Conservation (phyloP, 2,329 filamentous ascomycete genomes). For the Nothomitra cinnamomea region DNA sequence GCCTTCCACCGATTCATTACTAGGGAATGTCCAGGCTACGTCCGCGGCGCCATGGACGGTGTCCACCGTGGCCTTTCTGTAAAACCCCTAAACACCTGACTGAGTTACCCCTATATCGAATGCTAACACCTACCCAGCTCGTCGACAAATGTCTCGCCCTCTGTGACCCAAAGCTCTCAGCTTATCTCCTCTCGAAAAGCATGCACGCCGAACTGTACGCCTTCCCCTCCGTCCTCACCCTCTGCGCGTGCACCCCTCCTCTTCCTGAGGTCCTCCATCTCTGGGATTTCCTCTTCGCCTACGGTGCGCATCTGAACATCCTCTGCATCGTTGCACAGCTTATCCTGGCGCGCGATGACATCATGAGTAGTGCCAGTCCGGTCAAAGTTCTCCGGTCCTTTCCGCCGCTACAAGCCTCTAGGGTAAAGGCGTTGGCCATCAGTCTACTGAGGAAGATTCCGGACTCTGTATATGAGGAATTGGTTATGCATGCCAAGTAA, state of each 20-base stretch:
- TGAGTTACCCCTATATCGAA: background rate
- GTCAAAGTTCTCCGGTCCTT: constrained; percentile 85
- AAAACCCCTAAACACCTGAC: background rate
- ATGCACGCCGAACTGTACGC: constrained; percentile 91
- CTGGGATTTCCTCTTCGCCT: constrained; percentile 96
- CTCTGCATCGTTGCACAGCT: constrained; percentile 93
- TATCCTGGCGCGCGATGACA: constrained; percentile 68
- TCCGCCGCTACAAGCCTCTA: constrained; percentile 64
- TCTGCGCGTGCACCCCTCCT: constrained; percentile 91
- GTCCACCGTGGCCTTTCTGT: constrained; percentile 73
- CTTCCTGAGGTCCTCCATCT: constrained; percentile 80
- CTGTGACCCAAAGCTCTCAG: constrained; percentile 73
- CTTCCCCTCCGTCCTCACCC: constrained; percentile 83
- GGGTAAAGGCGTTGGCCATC: constrained; percentile 71
- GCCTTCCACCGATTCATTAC: constrained; percentile 81
- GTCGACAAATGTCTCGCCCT: constrained; percentile 87
- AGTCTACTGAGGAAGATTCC: constrained; percentile 81
- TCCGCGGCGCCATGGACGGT: constrained; percentile 90
- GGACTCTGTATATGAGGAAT: constrained; percentile 75
- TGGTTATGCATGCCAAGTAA: constrained; percentile 71
- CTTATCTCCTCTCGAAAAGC: constrained; percentile 70
- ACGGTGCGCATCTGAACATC: constrained; percentile 86
- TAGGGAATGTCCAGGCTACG: constrained; percentile 79
- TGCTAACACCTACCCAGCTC: constrained; percentile 25
- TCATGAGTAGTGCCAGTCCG: constrained; percentile 69